phyloP scores from a whole-genome alignment of 2,329 filamentous ascomycete species.

The Myriosclerotinia duriaeana region DNA sequence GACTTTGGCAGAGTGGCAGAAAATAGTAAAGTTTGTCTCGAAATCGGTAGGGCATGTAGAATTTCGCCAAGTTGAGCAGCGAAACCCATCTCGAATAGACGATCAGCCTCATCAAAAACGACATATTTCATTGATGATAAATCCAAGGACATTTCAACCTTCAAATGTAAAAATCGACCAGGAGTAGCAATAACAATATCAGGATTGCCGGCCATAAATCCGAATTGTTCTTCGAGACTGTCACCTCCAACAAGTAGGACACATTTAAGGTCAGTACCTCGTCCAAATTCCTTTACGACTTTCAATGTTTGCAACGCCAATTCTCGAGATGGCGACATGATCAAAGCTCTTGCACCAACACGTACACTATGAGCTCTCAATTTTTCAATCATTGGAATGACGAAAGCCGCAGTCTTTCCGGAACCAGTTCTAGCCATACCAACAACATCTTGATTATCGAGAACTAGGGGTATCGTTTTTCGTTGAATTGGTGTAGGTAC shows the following conservation, averaged over 20 bases:
- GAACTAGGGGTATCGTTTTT: slow-evolving; percentile 88
- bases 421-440: slow-evolving; percentile 99
- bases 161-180: slow-evolving; percentile 91
- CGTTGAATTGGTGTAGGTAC: slow-evolving; percentile 97
- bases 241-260: slow-evolving; percentile 92
- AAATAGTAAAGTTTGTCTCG: slow-evolving; percentile 88
- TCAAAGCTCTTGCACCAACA: slow-evolving; percentile 81
- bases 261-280: slow-evolving; percentile 87
- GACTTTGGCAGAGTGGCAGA: slow-evolving; percentile 93
- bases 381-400: slow-evolving; percentile 96
- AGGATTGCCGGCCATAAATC: slow-evolving; percentile 87
- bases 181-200: slow-evolving; percentile 98
- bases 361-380: slow-evolving; percentile 83
- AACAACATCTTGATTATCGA: slow-evolving; percentile 92
- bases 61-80: slow-evolving; percentile 91
- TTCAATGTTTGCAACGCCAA: slow-evolving; percentile 92
- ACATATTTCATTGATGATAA: slow-evolving; percentile 90
- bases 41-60: slow-evolving; percentile 78
- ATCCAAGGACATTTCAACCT: slow-evolving; percentile 93
- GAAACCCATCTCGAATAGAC: slow-evolving; percentile 98
- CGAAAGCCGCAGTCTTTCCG: slow-evolving; percentile 96
- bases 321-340: slow-evolving; percentile 91
- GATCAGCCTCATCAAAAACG: slow-evolving; percentile 96
- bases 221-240: slow-evolving; percentile 92
- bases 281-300: slow-evolving; percentile 90